phyloP scores from a whole-genome alignment of 257 asterid species.

The Thymus quinquecostatus region DNA sequence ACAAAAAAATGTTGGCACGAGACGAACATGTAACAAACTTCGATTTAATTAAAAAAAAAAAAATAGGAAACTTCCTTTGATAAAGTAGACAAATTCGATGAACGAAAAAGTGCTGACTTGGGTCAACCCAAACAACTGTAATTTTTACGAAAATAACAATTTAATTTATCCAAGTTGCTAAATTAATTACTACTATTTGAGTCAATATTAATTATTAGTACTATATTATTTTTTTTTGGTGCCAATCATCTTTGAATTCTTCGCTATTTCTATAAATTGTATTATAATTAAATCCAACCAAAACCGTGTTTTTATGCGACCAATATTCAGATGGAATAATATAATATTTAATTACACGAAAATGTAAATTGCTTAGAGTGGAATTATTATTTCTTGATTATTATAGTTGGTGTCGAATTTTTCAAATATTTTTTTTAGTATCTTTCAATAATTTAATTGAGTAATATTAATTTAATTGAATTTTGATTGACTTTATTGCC shows the following conservation, averaged over 20 bases:
- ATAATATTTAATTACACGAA: not conserved
- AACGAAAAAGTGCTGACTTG: not conserved
- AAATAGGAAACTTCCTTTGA: not conserved
- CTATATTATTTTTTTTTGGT: not conserved
- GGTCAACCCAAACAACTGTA: not conserved
- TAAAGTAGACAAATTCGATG: not conserved
- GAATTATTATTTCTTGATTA: not conserved
- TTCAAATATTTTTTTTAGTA: not conserved
- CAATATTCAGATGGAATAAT: not conserved
- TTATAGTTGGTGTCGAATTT: not conserved
- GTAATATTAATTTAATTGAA: not conserved
- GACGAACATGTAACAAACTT: not conserved
- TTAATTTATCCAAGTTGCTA: not conserved
- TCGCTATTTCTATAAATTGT: not conserved
- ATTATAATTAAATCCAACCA: not conserved
- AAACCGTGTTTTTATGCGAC: not conserved
- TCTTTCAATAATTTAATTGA: too few species aligned
- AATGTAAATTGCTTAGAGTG: not conserved
- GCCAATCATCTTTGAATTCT: conserved; percentile 3
- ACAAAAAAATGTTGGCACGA: too few species aligned
- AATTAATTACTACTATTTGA: not conserved
- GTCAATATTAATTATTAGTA: too few species aligned
- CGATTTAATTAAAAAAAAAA: too few species aligned
- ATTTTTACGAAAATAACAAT: not conserved
- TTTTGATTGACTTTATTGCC: not conserved